Conservation (phyloP, 495 filamentous ascomycete species). For the Schizothecium vesticola region DNA sequence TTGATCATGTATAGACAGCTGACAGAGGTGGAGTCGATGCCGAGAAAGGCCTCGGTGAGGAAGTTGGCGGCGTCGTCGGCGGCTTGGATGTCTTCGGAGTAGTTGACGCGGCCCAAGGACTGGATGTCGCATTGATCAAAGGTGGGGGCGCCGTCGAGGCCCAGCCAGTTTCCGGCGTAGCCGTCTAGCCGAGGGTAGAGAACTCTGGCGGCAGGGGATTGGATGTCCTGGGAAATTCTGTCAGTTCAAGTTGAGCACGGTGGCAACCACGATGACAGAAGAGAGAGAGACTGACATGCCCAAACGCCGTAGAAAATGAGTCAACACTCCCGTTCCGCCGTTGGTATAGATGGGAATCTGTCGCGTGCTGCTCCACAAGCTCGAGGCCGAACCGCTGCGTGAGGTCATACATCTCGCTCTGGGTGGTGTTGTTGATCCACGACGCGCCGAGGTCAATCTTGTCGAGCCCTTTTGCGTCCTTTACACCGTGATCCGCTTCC, state of each 20-base stretch:
- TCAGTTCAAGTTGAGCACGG: background rate
- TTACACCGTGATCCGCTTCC: background rate
- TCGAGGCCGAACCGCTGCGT: constrained; percentile 35
- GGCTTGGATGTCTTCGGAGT: constrained; percentile 16
- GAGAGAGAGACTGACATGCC: constrained; percentile 1
- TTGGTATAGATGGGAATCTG: constrained; percentile 34
- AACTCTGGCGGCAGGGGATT: background rate
- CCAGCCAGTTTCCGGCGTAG: constrained; percentile 6
- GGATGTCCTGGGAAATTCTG: background rate
- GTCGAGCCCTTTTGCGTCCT: constrained; percentile 22
- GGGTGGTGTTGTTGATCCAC: constrained; percentile 51
- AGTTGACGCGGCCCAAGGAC: constrained; percentile 21
- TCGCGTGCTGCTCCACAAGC: constrained; percentile 39
- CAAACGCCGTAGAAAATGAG: background rate
- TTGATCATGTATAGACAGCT: constrained; percentile 46
- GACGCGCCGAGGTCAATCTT: constrained; percentile 42
- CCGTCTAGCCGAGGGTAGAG: constrained; percentile 1
- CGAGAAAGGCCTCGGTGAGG: constrained; percentile 42
- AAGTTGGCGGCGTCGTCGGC: constrained; percentile 27
- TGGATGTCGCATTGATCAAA: constrained; percentile 33
- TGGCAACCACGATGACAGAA: background rate
- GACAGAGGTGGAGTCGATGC: constrained; percentile 38
- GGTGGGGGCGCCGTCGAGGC: constrained; percentile 5
- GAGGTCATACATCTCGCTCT: constrained; percentile 34
- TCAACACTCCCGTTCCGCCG: constrained; percentile 16